Base-by-base conservation (phyloP, 805 yeast genomes). In the Yamadazyma akitaensis region DNA sequence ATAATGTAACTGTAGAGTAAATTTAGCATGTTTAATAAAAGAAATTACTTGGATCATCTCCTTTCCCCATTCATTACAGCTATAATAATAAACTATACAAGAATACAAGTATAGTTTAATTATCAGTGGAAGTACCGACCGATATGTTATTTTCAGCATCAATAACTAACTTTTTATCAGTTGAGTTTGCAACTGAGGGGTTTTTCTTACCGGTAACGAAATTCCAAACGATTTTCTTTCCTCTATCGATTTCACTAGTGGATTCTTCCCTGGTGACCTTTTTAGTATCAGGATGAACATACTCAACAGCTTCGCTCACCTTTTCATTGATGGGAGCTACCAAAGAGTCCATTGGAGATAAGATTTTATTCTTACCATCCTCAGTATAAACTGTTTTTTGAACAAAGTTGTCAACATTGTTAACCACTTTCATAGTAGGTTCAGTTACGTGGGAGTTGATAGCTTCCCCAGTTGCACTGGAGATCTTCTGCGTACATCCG, bases 331-430 rank as follows among this genome's bases (percentile, higher is more conserved):
- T 38, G 25, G 94, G 91, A 32, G 69, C 72, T 40, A 85, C 67
- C 11, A 83, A 31, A 3, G 87, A 84, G 61, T 84, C 89, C 18
- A 83, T 57, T 19, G 77, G 74, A n/a, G 84, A 72, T 53, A 88
- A 73, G 33, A 85, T 53, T 42, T 82, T 59, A 35, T 87, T 85
- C 57, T 79, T 80, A 19, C 88, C 88, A 26, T 80, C 68, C 7
- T 79, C 72, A 57, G 82, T 81, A 59, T 77, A 75, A 35, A 80
- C 57, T 28, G 77, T 70, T 40, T 74, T 67, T 57, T 80, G 76
- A 58, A 80, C 77, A 44, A 65, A 65, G 42, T 69, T 70, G 51
- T 85, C 81, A 48, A 75, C 64, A 42, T 70, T 74, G 53, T 68
- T 59, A 24, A 79, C 65, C 18, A 75, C 71, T 51, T 65, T 65